Evolutionary conservation across 148 eudicot genomes (phyloP).

Genomic region (Mesembryanthemum crystallinum): DNA sequence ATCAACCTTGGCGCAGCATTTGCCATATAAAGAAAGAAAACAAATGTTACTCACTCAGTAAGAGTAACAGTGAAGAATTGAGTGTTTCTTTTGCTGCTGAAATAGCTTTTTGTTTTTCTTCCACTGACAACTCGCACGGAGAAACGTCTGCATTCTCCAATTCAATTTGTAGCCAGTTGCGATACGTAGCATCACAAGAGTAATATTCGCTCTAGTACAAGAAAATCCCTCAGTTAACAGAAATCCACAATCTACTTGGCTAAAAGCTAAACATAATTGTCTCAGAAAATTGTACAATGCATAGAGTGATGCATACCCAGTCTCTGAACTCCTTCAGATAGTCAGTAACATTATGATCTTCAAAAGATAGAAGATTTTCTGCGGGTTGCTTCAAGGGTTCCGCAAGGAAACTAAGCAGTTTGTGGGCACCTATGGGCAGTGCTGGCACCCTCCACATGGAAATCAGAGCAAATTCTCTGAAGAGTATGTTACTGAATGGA

Average conservation of each 20-base stretch:
- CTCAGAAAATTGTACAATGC: slow-evolving; percentile 7
- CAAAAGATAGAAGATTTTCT: slow-evolving; percentile 48
- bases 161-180: slow-evolving; percentile 88
- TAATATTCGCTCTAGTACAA: slow-evolving; percentile 70
- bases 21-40: background rate
- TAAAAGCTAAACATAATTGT: slow-evolving; percentile 7
- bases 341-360: slow-evolving; percentile 57
- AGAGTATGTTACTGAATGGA: slow-evolving; percentile 68
- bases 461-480: slow-evolving; percentile 90
- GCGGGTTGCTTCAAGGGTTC: slow-evolving; percentile 83
- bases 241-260: background rate
- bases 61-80: slow-evolving; percentile 52
- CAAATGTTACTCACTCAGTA: slow-evolving; percentile 63
- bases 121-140: slow-evolving; percentile 53
- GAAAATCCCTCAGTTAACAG: slow-evolving; percentile 13
- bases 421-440: slow-evolving; percentile 89
- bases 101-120: slow-evolving; percentile 65
- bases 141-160: slow-evolving; percentile 66
- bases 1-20: background rate
- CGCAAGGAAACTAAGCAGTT: slow-evolving; percentile 88
- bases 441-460: slow-evolving; percentile 98
- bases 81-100: slow-evolving; percentile 70
- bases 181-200: slow-evolving; percentile 94
- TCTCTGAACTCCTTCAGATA: slow-evolving; percentile 80
- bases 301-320: slow-evolving; percentile 59